Conservation (phyloP, 768 basidiomycete species). For the Lentinula aciculospora region DNA sequence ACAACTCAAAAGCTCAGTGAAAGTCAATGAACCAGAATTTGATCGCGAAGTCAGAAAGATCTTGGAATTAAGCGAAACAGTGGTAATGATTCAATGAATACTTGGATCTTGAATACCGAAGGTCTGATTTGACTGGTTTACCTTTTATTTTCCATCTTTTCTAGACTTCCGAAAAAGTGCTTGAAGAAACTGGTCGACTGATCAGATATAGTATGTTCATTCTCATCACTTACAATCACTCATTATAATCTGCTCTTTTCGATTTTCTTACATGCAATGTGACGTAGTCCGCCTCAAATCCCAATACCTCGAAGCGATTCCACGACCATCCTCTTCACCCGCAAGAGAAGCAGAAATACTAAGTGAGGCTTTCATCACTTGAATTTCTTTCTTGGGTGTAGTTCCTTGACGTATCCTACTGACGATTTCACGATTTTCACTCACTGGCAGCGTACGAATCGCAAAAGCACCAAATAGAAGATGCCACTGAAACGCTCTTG, state of each 20-base stretch:
- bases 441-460: neutral
- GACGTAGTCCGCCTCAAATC: neutral
- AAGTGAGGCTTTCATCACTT: neutral
- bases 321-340: neutral
- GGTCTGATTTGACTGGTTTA: too few relatives aligned
- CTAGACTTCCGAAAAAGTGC: neutral
- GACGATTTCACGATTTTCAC: too few relatives aligned
- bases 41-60: neutral
- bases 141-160: neutral
- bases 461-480: neutral
- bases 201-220: neutral
- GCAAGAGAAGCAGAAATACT: neutral
- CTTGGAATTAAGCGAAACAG: neutral
- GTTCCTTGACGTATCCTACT: too few relatives aligned
- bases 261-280: neutral
- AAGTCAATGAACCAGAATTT: neutral
- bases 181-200: neutral
- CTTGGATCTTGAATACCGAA: too few relatives aligned
- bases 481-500: conserved; percentile 10
- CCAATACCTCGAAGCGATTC: neutral
- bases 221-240: neutral
- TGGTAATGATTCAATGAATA: neutral
- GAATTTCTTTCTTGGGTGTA: neutral
- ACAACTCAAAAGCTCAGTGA: too few relatives aligned
- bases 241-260: neutral